phyloP scores from a whole-genome alignment of 73 alveolate species.

The Paramecium octaurelia region DNA sequence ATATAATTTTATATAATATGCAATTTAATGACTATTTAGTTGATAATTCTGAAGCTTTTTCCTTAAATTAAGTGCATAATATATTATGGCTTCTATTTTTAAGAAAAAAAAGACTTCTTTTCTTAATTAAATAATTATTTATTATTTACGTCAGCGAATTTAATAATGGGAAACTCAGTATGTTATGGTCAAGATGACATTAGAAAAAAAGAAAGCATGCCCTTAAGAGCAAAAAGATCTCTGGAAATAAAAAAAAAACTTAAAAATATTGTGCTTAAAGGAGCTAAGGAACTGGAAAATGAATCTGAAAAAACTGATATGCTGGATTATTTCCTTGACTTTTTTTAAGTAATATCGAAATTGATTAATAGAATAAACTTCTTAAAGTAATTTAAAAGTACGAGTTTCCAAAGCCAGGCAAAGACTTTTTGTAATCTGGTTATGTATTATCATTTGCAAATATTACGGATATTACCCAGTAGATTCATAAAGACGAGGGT shows the following conservation, averaged over 20 bases:
- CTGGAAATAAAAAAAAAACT: neutral
- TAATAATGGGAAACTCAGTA: neutral
- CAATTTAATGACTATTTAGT: neutral
- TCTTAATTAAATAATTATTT: neutral
- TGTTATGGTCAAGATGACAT: neutral
- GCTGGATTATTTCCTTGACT: neutral
- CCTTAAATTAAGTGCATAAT: neutral
- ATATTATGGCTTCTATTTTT: neutral
- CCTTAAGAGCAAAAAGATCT: neutral
- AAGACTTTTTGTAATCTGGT: neutral
- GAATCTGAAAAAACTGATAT: neutral
- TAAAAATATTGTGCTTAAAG: neutral
- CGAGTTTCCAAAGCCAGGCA: constrained; percentile 23
- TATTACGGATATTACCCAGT: neutral
- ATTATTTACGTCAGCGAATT: neutral
- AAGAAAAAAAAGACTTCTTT: neutral
- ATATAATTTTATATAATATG: neutral
- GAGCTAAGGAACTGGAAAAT: neutral
- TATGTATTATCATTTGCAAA: neutral
- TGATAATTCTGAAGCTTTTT: neutral
- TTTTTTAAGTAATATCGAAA: neutral
- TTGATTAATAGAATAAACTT: neutral
- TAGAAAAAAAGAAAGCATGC: neutral
- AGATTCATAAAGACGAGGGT: neutral
- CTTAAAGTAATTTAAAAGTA: neutral